Conservation (phyloP, 2,329 filamentous ascomycete genomes). For the Mollisia scopiformis region DNA sequence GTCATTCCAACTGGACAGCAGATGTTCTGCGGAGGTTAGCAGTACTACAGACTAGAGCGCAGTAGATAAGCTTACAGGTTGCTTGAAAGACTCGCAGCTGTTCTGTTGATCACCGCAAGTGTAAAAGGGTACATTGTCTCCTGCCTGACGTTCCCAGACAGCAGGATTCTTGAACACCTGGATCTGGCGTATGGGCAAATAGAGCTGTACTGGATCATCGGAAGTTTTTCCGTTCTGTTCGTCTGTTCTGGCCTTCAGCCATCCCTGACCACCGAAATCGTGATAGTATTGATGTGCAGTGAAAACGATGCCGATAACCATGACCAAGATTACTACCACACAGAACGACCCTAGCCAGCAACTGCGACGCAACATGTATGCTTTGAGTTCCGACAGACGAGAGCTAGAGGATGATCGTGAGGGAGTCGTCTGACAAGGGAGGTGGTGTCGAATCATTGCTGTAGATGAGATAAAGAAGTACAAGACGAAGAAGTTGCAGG, state of each 20-base stretch:
- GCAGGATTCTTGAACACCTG: background rate
- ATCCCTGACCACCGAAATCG: conserved; percentile 31
- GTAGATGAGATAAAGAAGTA: conserved; percentile 4
- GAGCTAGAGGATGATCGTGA: conserved; percentile 24
- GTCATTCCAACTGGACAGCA: conserved; percentile 33
- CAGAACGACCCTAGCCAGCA: conserved; percentile 23
- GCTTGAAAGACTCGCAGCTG: conserved; percentile 31
- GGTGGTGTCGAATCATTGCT: conserved; percentile 21
- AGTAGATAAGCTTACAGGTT: conserved; percentile 27
- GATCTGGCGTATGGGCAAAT: conserved; percentile 28
- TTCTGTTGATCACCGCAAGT: conserved; percentile 35
- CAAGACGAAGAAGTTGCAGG: conserved; percentile 11
- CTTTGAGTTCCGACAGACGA: conserved; percentile 5
- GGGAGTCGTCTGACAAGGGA: conserved; percentile 5
- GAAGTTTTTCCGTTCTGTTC: background rate
- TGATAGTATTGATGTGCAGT: conserved; percentile 30
- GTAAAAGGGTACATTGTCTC: conserved; percentile 29
- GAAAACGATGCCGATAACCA: conserved; percentile 30
- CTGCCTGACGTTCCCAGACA: background rate
- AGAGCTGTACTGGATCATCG: conserved; percentile 11
- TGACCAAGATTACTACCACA: conserved; percentile 20
- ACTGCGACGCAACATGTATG: conserved; percentile 18
- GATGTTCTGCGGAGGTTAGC: conserved; percentile 29
- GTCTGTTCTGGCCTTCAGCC: conserved; percentile 18
- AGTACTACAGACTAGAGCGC: too few relatives aligned